These are phyloP conservation scores for Candida alai DNA, from an alignment of 805 yeast genomes.

Conservation along the genomic window DNA sequence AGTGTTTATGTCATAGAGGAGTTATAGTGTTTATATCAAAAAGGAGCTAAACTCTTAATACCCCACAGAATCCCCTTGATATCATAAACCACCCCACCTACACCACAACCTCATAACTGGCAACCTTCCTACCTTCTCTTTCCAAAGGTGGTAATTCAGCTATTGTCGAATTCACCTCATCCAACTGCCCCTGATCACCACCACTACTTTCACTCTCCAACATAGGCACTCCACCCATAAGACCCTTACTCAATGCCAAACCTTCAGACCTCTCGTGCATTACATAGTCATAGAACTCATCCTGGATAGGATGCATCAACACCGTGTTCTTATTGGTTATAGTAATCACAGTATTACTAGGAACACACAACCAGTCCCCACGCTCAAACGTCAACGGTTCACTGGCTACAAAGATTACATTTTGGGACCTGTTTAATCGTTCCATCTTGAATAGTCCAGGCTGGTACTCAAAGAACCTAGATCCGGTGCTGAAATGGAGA, in stretches of 20 bases:
- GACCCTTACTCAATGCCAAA: slow-evolving; percentile 86
- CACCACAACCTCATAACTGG: too few species aligned
- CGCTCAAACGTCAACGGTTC: slow-evolving; percentile 96
- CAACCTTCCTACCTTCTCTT: slow-evolving; percentile 30
- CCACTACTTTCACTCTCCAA: slow-evolving; percentile 15
- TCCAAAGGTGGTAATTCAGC: slow-evolving; percentile 33
- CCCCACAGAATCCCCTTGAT: slow-evolving; percentile 1
- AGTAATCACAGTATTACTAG: slow-evolving; percentile 83
- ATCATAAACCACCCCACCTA: neutral
- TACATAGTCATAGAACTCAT: slow-evolving; percentile 74
- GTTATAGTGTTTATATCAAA: slow-evolving; percentile 2
- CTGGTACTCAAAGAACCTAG: slow-evolving; percentile 81
- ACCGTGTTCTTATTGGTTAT: slow-evolving; percentile 78
- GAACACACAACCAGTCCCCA: slow-evolving; percentile 96
- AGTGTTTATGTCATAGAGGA: neutral
- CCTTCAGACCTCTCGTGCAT: slow-evolving; percentile 67
- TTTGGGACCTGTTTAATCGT: slow-evolving; percentile 85
- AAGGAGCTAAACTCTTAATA: too few species aligned
- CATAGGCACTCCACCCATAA: slow-evolving; percentile 89
- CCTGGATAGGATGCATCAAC: slow-evolving; percentile 83
- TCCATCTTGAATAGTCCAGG: slow-evolving; percentile 96
- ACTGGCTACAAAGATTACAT: slow-evolving; percentile 93
- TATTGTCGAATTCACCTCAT: slow-evolving; percentile 20
- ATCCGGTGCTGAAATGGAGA: slow-evolving; percentile 89
- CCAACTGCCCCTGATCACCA: neutral